phyloP scores from a whole-genome alignment of 257 asterid species.

The Solanum lignicaule region DNA sequence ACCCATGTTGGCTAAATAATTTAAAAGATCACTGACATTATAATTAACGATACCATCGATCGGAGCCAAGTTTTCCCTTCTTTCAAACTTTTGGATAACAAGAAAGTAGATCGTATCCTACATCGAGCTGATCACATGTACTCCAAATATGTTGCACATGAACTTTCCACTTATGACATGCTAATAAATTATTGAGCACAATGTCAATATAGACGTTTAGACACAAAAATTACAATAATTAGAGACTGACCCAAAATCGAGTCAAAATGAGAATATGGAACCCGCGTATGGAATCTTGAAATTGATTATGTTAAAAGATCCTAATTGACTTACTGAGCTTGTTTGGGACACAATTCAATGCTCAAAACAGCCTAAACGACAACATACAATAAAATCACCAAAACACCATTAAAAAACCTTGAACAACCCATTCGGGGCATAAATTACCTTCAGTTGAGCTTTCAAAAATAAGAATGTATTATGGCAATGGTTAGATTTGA shows the following conservation, averaged over 20 bases:
- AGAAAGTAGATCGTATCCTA: no score
- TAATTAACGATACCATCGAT: neutral
- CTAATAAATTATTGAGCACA: neutral
- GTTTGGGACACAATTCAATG: neutral
- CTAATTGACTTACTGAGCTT: neutral
- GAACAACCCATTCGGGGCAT: rapidly evolving
- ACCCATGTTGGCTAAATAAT: no score
- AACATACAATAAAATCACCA: neutral
- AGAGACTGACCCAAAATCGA: neutral
- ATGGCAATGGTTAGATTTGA: neutral
- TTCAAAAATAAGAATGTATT: no score
- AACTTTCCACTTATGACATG: rapidly evolving
- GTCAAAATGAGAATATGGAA: no score
- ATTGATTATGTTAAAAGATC: neutral
- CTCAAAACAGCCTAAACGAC: neutral
- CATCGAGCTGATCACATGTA: no score
- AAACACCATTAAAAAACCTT: neutral
- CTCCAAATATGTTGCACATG: no score
- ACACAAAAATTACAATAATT: neutral
- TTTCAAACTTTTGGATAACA: neutral
- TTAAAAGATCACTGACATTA: no score
- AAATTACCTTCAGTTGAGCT: neutral
- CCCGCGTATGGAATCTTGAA: rapidly evolving
- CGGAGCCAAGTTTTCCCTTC: neutral
- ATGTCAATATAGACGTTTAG: neutral